These are phyloP conservation scores for Kuraishia hungarica DNA, from an alignment of 805 yeast species.

Conservation along the genomic window DNA sequence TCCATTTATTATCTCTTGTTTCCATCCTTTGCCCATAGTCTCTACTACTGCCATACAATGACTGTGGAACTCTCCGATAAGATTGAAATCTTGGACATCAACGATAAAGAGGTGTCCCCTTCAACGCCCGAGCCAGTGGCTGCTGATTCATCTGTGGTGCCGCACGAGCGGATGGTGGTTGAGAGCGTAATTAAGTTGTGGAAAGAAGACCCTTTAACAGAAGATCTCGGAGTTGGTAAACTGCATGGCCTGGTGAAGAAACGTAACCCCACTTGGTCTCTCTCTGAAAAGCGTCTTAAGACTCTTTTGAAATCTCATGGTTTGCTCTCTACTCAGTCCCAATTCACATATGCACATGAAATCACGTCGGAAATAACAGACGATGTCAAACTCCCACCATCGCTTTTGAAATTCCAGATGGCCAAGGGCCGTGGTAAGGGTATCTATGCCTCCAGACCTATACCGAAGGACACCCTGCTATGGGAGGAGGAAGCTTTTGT, in stretches of 20 bases:
- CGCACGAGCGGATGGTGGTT: slow-evolving; percentile 44
- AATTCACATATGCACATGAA: slow-evolving; percentile 41
- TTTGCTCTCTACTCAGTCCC: slow-evolving; percentile 33
- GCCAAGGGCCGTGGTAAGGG: slow-evolving; percentile 55
- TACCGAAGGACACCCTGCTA: slow-evolving; percentile 34
- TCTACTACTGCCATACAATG: neutral
- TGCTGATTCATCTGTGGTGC: slow-evolving; percentile 7
- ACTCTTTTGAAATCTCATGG: slow-evolving; percentile 48
- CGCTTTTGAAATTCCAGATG: slow-evolving; percentile 26
- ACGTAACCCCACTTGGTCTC: slow-evolving; percentile 51
- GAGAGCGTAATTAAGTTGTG: slow-evolving; percentile 56
- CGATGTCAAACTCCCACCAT: slow-evolving; percentile 24
- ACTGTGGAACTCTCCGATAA: neutral
- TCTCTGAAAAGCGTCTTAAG: slow-evolving; percentile 51
- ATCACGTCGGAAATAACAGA: slow-evolving; percentile 46
- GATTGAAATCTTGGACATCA: slow-evolving; percentile 20
- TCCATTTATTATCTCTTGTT: neutral
- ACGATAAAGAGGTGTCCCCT: slow-evolving; percentile 12
- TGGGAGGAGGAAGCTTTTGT: slow-evolving; percentile 54
- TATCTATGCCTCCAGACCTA: slow-evolving; percentile 38
- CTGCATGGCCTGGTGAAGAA: slow-evolving; percentile 41
- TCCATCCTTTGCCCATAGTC: neutral
- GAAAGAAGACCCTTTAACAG: slow-evolving; percentile 59
- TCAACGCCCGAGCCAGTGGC: slow-evolving; percentile 12
- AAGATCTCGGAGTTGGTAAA: slow-evolving; percentile 45